phyloP scores from a whole-genome alignment of 169 alveolate species.

The Babesia divergens region DNA sequence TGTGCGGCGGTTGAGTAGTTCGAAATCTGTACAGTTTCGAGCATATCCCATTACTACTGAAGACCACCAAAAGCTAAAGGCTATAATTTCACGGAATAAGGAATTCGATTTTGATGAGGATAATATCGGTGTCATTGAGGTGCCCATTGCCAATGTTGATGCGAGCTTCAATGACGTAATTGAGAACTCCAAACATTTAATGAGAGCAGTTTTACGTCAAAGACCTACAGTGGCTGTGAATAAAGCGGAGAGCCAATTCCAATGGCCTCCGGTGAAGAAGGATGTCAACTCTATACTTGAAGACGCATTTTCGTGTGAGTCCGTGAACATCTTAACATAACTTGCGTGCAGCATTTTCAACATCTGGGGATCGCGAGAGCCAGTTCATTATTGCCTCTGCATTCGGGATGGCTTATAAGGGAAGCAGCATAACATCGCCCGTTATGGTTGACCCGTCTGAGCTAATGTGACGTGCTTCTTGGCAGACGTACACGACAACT shows the following conservation, averaged over 20 bases:
- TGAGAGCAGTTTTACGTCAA: conserved; percentile 25
- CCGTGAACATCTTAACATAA: too few relatives aligned
- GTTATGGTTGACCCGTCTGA: not conserved
- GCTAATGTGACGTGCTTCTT: not conserved
- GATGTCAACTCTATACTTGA: conserved; percentile 4
- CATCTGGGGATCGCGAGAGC: not conserved
- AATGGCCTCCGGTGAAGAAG: conserved; percentile 44
- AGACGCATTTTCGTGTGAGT: conserved; percentile 15
- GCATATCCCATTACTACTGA: conserved; percentile 51
- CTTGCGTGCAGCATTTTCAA: not conserved
- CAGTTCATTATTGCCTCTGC: conserved; percentile 25
- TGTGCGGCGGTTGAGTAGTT: conserved; percentile 60
- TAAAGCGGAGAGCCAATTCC: not conserved
- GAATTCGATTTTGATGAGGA: conserved; percentile 7
- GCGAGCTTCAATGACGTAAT: conserved; percentile 11
- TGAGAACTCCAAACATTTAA: conserved; percentile 18
- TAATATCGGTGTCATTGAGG: conserved; percentile 22
- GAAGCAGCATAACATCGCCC: not conserved
- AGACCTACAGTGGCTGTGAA: conserved; percentile 17
- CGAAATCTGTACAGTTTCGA: conserved; percentile 69
- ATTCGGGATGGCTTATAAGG: conserved; percentile 4
- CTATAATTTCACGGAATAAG: not conserved
- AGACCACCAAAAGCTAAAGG: conserved; percentile 1
- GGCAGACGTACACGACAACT: too few relatives aligned
- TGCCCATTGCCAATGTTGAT: conserved; percentile 23